Evolutionary conservation across 768 basidiomycete species (phyloP).

Genomic region (Lactifluus echinatus): DNA sequence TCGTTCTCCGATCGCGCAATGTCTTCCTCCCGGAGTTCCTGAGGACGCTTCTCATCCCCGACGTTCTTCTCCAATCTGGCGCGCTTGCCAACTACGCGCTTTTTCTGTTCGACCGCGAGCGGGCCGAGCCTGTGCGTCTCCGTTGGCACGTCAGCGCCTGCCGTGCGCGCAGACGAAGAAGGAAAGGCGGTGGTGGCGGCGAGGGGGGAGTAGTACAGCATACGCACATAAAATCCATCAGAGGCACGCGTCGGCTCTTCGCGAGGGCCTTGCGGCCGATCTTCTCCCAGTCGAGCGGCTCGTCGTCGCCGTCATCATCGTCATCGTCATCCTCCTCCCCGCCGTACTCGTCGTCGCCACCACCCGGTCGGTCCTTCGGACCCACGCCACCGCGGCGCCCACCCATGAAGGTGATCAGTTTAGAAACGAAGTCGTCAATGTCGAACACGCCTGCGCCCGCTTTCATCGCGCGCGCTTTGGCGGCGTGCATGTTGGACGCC

Average conservation of each 20-base stretch:
- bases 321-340: slow-evolving; percentile 37
- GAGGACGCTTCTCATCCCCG: slow-evolving; percentile 59
- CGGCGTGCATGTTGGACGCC: slow-evolving; percentile 70
- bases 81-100: slow-evolving; percentile 50
- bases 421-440: slow-evolving; percentile 79
- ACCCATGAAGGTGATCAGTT: slow-evolving; percentile 69
- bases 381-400: slow-evolving; percentile 43
- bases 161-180: no score
- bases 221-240: slow-evolving; percentile 82
- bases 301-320: slow-evolving; percentile 29
- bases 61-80: slow-evolving; percentile 65
- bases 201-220: not conserved
- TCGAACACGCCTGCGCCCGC: slow-evolving; percentile 86
- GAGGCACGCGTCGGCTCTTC: slow-evolving; percentile 70
- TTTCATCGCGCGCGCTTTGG: slow-evolving; percentile 88
- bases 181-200: no score
- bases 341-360: slow-evolving; percentile 44
- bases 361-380: slow-evolving; percentile 24
- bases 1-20: slow-evolving; percentile 80
- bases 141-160: slow-evolving; percentile 16
- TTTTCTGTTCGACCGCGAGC: slow-evolving; percentile 77
- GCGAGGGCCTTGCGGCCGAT: slow-evolving; percentile 80
- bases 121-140: slow-evolving; percentile 74
- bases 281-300: slow-evolving; percentile 68
- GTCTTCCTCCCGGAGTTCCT: slow-evolving; percentile 77